Evolutionary conservation across 23 red algal genomes (phyloP).

Genomic region (Cyanidiococcus yangmingshanensis): DNA sequence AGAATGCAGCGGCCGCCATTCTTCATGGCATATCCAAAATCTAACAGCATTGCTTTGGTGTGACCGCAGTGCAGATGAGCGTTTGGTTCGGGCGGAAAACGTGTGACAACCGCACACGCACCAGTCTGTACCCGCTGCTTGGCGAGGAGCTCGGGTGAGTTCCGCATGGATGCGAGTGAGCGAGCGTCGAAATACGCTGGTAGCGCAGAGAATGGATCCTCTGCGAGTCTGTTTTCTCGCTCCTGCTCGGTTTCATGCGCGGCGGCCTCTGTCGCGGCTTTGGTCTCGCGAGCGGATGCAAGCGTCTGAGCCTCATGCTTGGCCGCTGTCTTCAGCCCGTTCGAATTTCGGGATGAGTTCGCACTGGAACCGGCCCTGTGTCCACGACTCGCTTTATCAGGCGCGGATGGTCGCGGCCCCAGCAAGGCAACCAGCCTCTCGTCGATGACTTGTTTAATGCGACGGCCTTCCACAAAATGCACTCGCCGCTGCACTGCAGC

Average conservation of each 20-base stretch:
- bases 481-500: conserved; percentile 40
- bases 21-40: conserved; percentile 89
- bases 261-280: not conserved
- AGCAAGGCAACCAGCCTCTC: conserved; percentile 33
- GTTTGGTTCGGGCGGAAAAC: conserved; percentile 98
- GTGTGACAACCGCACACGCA: conserved; percentile 45
- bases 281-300: conserved; percentile 31
- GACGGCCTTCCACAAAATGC: conserved; percentile 61
- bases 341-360: not conserved
- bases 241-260: not conserved
- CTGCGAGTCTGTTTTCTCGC: conserved; percentile 10
- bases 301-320: conserved; percentile 3
- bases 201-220: conserved; percentile 64
- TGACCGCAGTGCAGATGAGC: conserved; percentile 92
- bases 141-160: conserved; percentile 73
- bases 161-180: conserved; percentile 47
- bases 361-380: not conserved
- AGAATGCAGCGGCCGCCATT: conserved; percentile 73
- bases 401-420: conserved; percentile 23
- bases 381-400: not conserved
- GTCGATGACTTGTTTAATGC: conserved; percentile 38
- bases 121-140: conserved; percentile 41
- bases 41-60: conserved; percentile 95
- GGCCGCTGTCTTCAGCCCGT: conserved; percentile 62
- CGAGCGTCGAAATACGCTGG: conserved; percentile 74